phyloP scores from a whole-genome alignment of 2,329 filamentous ascomycete genomes.

The Xylariaceae sp. region DNA sequence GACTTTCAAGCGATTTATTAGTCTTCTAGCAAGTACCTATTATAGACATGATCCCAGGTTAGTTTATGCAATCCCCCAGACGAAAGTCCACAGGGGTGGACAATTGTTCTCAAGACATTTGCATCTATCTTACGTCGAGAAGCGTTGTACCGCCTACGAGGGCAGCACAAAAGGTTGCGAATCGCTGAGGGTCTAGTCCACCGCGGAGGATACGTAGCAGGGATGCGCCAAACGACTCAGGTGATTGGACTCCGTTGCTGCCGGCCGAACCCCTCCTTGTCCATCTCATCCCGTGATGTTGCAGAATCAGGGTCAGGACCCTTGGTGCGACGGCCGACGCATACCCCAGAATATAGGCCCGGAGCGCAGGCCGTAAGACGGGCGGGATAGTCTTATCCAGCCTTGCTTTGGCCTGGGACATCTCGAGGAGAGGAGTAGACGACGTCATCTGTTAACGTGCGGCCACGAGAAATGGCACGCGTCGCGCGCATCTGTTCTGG shows the following conservation, averaged over 20 bases:
- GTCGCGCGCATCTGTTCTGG: slow-evolving; percentile 3
- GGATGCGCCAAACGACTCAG: slow-evolving; percentile 32
- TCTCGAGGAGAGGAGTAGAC: slow-evolving; percentile 17
- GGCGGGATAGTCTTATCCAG: slow-evolving; percentile 42
- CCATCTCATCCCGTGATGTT: slow-evolving; percentile 41
- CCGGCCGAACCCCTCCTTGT: slow-evolving; percentile 31
- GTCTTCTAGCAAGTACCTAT: slow-evolving; percentile 26
- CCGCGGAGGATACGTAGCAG: slow-evolving; percentile 43
- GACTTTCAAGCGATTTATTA: slow-evolving; percentile 25
- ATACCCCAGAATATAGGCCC: slow-evolving; percentile 59
- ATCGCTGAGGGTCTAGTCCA: slow-evolving; percentile 52
- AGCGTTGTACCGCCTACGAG: slow-evolving; percentile 58
- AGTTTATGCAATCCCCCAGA: neutral
- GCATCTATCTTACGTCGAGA: slow-evolving; percentile 53
- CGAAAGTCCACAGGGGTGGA: neutral
- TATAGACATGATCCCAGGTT: slow-evolving; percentile 1
- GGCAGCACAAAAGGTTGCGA: slow-evolving; percentile 59
- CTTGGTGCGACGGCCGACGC: slow-evolving; percentile 55
- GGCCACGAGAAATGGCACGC: slow-evolving; percentile 7
- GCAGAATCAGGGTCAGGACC: slow-evolving; percentile 51
- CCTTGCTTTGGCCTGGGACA: slow-evolving; percentile 20
- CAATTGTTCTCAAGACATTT: no score
- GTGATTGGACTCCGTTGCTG: slow-evolving; percentile 25
- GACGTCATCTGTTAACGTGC: slow-evolving; percentile 27
- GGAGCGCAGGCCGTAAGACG: slow-evolving; percentile 50